Evolutionary conservation across 2,329 filamentous ascomycete genomes (phyloP).

Genomic region (Colletotrichum orbiculare): DNA sequence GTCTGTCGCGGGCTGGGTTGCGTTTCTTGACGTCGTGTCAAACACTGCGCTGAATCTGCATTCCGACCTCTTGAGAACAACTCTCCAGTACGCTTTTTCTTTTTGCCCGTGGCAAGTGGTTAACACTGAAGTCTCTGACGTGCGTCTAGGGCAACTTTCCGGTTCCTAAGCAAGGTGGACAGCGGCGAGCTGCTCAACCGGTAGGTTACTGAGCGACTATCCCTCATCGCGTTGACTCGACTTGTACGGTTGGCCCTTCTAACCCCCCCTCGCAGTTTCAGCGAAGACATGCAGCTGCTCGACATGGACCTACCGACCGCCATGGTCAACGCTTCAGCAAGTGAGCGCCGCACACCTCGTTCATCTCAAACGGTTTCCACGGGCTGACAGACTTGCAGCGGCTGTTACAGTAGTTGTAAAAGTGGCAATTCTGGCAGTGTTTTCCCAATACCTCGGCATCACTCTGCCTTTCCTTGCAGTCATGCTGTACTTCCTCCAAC

Average conservation of each 20-base stretch:
- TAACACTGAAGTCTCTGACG: background rate
- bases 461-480: slow-evolving; percentile 40
- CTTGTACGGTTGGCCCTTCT: background rate
- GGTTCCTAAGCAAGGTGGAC: slow-evolving; percentile 10
- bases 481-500: slow-evolving; percentile 43
- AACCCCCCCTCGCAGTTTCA: background rate
- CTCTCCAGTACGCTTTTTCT: background rate
- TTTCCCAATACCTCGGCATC: slow-evolving; percentile 41
- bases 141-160: slow-evolving; percentile 1
- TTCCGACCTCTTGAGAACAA: slow-evolving; percentile 18
- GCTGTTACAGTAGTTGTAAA: slow-evolving; percentile 19
- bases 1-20: slow-evolving; percentile 22
- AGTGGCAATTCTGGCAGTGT: slow-evolving; percentile 6
- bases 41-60: slow-evolving; percentile 31
- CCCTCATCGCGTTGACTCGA: background rate
- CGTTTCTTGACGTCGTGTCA: slow-evolving; percentile 21
- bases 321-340: slow-evolving; percentile 29
- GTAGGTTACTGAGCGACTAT: background rate
- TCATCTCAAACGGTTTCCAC: accelerated
- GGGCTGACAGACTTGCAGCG: background rate
- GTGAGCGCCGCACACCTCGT: background rate
- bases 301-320: slow-evolving; percentile 26
- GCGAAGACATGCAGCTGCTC: slow-evolving; percentile 30
- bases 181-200: slow-evolving; percentile 23
- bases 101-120: background rate